Conservation (phyloP, 495 filamentous ascomycete genomes). For the Chaetomium tenue region DNA sequence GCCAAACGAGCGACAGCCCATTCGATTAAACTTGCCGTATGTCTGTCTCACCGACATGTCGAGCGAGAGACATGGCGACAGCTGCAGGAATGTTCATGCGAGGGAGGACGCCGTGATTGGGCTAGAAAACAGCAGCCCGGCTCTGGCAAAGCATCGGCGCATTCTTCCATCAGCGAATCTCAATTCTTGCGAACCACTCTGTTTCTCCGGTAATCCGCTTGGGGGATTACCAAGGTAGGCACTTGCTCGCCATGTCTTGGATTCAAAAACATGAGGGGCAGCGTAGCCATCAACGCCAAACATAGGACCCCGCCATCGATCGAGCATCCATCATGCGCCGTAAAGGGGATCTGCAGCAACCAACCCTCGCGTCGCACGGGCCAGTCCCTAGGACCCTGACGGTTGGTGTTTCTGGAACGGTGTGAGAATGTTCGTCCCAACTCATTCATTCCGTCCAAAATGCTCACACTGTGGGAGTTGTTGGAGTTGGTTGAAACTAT, state of each 20-base stretch:
- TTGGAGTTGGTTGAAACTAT: neutral
- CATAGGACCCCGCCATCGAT: conserved; percentile 13
- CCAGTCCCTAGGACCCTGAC: conserved; percentile 18
- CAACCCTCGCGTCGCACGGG: neutral
- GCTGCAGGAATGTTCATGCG: conserved; percentile 19
- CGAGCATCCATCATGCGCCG: conserved; percentile 18
- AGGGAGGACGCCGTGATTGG: conserved; percentile 11
- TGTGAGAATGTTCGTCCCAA: neutral
- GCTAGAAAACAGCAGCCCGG: conserved; percentile 12
- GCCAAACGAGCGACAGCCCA: neutral
- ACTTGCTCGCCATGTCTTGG: conserved; percentile 5
- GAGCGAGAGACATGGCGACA: neutral
- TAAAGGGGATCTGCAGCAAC: conserved; percentile 11
- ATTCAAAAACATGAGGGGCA: conserved; percentile 5
- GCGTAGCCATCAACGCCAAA: conserved; percentile 15
- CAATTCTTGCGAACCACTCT: neutral
- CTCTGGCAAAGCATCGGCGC: conserved; percentile 16
- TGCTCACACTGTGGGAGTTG: neutral
- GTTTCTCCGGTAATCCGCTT: neutral
- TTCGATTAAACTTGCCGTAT: conserved; percentile 4
- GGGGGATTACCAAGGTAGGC: neutral
- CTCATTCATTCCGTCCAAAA: neutral
- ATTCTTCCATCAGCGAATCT: conserved; percentile 3
- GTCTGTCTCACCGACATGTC: conserved; percentile 25
- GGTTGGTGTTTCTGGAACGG: conserved; percentile 23